Evolutionary conservation across 805 yeast genomes (phyloP).

Genomic region (Yarrowia sp.): DNA sequence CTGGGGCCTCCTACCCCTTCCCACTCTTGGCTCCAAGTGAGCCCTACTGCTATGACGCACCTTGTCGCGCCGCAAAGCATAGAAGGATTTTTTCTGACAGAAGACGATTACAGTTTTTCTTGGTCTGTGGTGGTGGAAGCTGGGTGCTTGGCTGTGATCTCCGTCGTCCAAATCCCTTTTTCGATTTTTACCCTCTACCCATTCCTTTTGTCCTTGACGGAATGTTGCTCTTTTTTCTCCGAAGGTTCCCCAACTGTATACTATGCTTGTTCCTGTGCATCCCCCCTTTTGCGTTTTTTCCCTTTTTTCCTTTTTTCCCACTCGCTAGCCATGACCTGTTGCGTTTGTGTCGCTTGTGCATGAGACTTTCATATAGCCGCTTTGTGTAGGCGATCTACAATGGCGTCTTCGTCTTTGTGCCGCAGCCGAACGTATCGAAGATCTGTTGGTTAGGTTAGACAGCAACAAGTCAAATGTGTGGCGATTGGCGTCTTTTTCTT

Average conservation of each 20-base stretch:
- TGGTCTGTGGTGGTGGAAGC: neutral
- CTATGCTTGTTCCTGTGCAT: neutral
- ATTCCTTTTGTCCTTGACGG: neutral
- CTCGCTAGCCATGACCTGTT: slow-evolving; percentile 16
- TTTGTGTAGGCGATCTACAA: slow-evolving; percentile 19
- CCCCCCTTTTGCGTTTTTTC: neutral
- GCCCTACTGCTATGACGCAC: slow-evolving; percentile 17
- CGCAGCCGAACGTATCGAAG: slow-evolving; percentile 21
- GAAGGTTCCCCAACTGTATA: neutral
- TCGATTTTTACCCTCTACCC: neutral
- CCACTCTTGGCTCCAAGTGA: neutral
- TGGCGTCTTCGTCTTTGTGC: slow-evolving; percentile 20
- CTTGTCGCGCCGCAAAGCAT: slow-evolving; percentile 19
- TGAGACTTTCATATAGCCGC: slow-evolving; percentile 24
- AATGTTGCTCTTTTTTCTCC: slow-evolving; percentile 5
- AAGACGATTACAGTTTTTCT: neutral
- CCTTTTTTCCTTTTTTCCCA: neutral
- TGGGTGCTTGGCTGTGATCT: neutral
- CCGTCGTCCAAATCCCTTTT: neutral
- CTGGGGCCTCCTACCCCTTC: too few relatives aligned
- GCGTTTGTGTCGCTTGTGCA: slow-evolving; percentile 3
- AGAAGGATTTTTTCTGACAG: neutral
- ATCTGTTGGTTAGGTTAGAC: slow-evolving; percentile 15
- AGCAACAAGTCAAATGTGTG: neutral
- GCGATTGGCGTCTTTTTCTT: neutral